Evolutionary conservation across 192 early-diverging fungal species (phyloP).

Genomic region (Pilobolus umbonatus): DNA sequence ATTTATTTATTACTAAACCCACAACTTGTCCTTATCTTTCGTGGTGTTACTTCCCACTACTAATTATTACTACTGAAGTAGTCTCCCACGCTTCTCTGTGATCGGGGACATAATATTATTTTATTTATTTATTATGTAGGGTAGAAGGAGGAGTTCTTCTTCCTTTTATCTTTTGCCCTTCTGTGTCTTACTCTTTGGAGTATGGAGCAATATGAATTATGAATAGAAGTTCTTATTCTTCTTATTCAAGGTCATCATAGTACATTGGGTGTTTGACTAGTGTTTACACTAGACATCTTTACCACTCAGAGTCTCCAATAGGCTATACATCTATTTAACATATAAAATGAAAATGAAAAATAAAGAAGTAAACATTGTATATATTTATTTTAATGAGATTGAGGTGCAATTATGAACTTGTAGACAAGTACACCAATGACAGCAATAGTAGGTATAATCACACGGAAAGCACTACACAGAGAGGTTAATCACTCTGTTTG

Average conservation of each 20-base stretch:
- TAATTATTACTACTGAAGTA: too few relatives aligned
- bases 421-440: constrained; percentile 27
- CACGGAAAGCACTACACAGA: constrained; percentile 22
- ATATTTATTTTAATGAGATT: constrained; percentile 3
- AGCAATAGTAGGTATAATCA: constrained; percentile 29
- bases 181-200: not conserved
- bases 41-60: too few relatives aligned
- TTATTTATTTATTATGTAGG: constrained; percentile 14
- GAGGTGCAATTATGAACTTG: constrained; percentile 24
- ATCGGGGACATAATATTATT: constrained; percentile 12
- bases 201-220: too few relatives aligned
- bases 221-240: not conserved
- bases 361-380: not conserved
- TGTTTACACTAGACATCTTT: not conserved
- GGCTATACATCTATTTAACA: constrained; percentile 15
- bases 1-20: too few relatives aligned
- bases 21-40: too few relatives aligned
- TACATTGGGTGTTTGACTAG: constrained; percentile 14
- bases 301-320: constrained; percentile 30
- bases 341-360: not conserved
- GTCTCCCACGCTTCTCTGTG: too few relatives aligned
- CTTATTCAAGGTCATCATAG: constrained; percentile 31
- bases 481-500: not conserved
- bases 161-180: constrained; percentile 19
- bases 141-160: constrained; percentile 24